A percentile compares a stretch with the other conserved stretches of the same genome.
Conservation (phyloP, 257 asterid species). For the Forsythia viridissima region DNA sequence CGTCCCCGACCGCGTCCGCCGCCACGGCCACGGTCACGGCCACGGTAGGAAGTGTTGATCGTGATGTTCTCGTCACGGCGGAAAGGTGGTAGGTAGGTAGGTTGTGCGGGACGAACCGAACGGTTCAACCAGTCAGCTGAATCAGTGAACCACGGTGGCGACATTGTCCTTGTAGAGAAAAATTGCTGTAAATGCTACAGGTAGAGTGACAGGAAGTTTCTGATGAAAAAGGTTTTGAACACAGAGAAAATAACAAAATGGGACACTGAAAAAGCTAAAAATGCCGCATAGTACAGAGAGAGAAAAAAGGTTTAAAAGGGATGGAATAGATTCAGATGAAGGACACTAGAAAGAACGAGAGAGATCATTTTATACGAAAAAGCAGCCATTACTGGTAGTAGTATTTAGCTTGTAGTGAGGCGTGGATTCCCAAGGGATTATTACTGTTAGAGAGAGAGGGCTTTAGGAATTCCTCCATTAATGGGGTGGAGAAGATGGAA, state of each 20-base stretch:
- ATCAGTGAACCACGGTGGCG: constrained; percentile 38
- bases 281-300: background rate
- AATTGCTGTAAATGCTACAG: background rate
- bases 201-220: background rate
- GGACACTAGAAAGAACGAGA: background rate
- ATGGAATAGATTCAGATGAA: background rate
- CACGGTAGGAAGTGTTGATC: background rate
- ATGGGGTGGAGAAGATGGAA: background rate
- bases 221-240: background rate
- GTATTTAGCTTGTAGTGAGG: background rate
- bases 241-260: background rate
- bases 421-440: background rate
- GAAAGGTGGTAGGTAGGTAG: constrained; percentile 43
- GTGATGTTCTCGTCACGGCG: constrained; percentile 36
- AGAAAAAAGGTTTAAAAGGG: background rate
- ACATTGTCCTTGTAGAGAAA: constrained; percentile 14
- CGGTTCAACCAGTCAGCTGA: constrained; percentile 14
- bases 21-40: constrained; percentile 13
- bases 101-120: constrained; percentile 22
- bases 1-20: constrained; percentile 10
- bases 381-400: background rate
- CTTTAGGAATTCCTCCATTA: background rate
- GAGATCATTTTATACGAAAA: background rate
- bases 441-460: background rate
- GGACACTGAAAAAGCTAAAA: background rate